phyloP scores from a whole-genome alignment of 179 eudicot genomes.

The Heliamphora pulchella region DNA sequence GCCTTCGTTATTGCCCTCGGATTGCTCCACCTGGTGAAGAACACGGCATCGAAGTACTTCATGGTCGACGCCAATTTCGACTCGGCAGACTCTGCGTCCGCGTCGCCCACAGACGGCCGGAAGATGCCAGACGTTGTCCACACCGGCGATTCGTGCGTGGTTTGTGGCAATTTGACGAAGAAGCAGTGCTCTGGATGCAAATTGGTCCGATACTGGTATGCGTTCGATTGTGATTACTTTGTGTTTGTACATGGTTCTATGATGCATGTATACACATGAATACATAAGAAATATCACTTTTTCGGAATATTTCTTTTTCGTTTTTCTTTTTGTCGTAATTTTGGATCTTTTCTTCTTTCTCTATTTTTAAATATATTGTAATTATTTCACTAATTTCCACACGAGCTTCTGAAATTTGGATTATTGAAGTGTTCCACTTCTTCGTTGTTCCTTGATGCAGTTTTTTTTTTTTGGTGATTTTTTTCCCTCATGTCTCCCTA shows the following conservation, averaged over 20 bases:
- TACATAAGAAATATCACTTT: background rate
- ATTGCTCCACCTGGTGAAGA: constrained; percentile 40
- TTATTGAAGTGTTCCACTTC: background rate
- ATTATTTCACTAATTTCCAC: background rate
- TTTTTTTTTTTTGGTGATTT: background rate
- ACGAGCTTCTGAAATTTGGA: background rate
- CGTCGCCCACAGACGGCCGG: background rate
- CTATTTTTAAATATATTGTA: background rate
- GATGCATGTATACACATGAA: background rate
- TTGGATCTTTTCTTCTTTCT: background rate
- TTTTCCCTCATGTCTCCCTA: too few relatives aligned
- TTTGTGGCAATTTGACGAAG: constrained; percentile 35
- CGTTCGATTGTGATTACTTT: background rate
- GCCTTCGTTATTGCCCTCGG: constrained; percentile 34
- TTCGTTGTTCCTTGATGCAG: background rate
- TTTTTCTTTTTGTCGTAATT: too few relatives aligned
- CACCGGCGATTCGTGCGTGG: constrained; percentile 31
- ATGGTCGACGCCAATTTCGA: constrained; percentile 38
- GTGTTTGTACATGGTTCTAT: too few relatives aligned
- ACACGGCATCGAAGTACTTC: constrained; percentile 58
- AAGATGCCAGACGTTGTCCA: constrained; percentile 21
- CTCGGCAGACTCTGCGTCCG: constrained; percentile 10
- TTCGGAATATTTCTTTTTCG: background rate
- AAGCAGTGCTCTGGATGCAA: constrained; percentile 67
- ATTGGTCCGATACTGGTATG: constrained; percentile 63